Percentiles rank a stretch among this genome's conserved stretches.
Conservation (phyloP, 768 basidiomycete genomes). For the Rhizopogon rudus region DNA sequence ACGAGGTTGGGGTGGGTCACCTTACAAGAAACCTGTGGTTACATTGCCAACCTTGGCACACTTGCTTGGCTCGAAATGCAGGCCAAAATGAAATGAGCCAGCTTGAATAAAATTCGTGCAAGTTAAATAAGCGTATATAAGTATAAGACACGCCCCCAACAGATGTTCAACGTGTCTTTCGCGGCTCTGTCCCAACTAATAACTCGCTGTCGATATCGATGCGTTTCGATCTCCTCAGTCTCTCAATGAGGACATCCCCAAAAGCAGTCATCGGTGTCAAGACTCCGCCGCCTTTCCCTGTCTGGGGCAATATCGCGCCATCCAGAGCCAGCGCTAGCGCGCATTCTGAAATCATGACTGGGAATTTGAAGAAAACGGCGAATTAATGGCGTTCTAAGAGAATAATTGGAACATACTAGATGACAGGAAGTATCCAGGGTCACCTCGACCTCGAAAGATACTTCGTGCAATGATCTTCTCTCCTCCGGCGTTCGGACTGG, state of each 20-base stretch:
- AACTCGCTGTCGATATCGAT: slow-evolving; percentile 56
- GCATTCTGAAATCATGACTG: slow-evolving; percentile 75
- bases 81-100: not conserved
- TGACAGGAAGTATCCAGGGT: slow-evolving; percentile 69
- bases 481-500: slow-evolving; percentile 38
- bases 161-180: slow-evolving; percentile 3
- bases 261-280: slow-evolving; percentile 82
- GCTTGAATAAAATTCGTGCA: too few species aligned
- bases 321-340: slow-evolving; percentile 68
- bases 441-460: slow-evolving; percentile 60
- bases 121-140: not conserved
- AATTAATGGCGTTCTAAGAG: not conserved
- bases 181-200: slow-evolving; percentile 10
- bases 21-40: too few species aligned
- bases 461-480: slow-evolving; percentile 48
- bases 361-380: not conserved
- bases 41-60: not conserved
- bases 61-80: not conserved
- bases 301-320: slow-evolving; percentile 46
- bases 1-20: too few species aligned
- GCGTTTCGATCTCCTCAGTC: slow-evolving; percentile 53
- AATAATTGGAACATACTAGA: slow-evolving; percentile 37
- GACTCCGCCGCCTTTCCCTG: slow-evolving; percentile 67
- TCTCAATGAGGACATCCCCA: slow-evolving; percentile 67
- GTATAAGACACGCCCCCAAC: not conserved